phyloP scores from a whole-genome alignment of 2,329 filamentous ascomycete genomes.

The Epichloe gansuensis region DNA sequence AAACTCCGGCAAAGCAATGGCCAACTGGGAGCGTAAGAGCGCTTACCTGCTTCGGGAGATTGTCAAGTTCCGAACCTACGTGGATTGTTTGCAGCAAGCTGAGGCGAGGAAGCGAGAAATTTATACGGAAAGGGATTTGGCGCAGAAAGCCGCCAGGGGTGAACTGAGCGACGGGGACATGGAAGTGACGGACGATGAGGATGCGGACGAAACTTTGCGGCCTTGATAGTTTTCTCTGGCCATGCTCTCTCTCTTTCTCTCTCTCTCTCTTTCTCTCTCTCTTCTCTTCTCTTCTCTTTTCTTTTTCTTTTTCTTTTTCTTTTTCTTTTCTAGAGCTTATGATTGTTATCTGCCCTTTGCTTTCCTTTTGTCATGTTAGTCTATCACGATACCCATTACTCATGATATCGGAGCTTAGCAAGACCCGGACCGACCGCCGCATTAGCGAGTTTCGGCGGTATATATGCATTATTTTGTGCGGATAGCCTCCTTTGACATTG shows the following conservation, averaged over 20 bases:
- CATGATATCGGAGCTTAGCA: background rate
- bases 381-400: slow-evolving; percentile 2
- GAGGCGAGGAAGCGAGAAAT: slow-evolving; percentile 59
- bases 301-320: background rate
- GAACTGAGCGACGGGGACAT: slow-evolving; percentile 31
- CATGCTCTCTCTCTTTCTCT: background rate
- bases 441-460: background rate
- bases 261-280: background rate
- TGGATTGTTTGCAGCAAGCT: slow-evolving; percentile 69
- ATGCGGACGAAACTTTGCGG: slow-evolving; percentile 23
- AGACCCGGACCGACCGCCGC: background rate
- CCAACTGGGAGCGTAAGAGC: slow-evolving; percentile 95
- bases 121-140: slow-evolving; percentile 46
- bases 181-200: slow-evolving; percentile 21
- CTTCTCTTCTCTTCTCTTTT: background rate
- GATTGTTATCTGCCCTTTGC: background rate
- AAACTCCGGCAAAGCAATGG: slow-evolving; percentile 75
- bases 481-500: background rate
- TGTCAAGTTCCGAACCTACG: slow-evolving; percentile 93
- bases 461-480: background rate
- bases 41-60: slow-evolving; percentile 85
- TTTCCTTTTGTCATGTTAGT: background rate
- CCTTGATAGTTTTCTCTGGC: slow-evolving; percentile 11
- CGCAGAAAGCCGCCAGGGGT: slow-evolving; percentile 35
- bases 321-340: no score